Conservation (phyloP, 2,329 filamentous ascomycete genomes). For the Aspergillus fructus region DNA sequence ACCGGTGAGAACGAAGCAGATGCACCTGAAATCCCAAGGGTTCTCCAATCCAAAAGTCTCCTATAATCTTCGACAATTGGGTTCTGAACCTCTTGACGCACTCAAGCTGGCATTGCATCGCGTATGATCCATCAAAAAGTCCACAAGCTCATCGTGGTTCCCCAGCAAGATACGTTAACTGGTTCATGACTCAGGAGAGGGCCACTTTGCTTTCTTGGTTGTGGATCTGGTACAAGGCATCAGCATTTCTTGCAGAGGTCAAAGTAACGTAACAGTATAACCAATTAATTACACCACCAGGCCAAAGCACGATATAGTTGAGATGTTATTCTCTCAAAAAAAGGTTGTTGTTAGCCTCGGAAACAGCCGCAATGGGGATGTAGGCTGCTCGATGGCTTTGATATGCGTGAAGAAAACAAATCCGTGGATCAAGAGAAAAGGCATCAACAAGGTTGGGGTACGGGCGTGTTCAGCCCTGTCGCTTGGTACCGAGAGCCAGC, state of each 20-base stretch:
- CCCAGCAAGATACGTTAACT: not conserved
- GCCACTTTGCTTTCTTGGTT: constrained; percentile 1
- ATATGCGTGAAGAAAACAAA: not conserved
- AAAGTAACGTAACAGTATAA: not conserved
- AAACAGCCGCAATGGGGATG: not conserved
- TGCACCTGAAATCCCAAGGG: not conserved
- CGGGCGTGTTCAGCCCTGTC: constrained; percentile 23
- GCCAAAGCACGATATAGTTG: not conserved
- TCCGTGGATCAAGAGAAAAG: not conserved
- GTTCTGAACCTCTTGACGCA: not conserved
- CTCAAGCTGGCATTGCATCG: not conserved
- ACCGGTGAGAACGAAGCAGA: not conserved
- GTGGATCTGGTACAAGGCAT: constrained; percentile 11
- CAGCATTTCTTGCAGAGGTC: constrained; percentile 9
- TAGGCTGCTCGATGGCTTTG: not conserved
- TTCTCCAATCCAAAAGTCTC: not conserved
- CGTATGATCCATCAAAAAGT: constrained; percentile 1
- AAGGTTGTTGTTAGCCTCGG: no score
- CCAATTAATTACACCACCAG: not conserved
- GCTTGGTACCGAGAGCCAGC: constrained; percentile 14
- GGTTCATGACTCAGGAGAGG: not conserved
- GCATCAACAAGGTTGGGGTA: not conserved
- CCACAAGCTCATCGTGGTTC: not conserved
- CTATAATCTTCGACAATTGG: not conserved
- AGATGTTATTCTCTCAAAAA: not conserved